Base-by-base conservation (phyloP, 169 alveolate species). In the Ophryocystis elektroscirrha region DNA sequence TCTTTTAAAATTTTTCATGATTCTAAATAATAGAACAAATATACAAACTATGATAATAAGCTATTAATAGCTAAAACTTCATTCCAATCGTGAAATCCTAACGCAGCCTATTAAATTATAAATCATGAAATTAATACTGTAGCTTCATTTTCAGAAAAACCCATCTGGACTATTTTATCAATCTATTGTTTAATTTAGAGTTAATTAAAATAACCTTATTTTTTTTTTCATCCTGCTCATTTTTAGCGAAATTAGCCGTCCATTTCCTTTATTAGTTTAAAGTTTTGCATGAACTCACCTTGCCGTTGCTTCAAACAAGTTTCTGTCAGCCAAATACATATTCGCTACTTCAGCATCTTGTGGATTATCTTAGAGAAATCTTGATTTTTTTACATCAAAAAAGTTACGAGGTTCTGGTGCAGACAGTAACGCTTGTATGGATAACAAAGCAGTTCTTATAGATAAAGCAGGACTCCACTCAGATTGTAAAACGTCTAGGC, bases 391-490 rank as follows among this genome's bases (percentile, higher is more conserved):
- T 24, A 16, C 20, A 51, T 2, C 18, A 35, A 41, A 7, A 5
- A 32, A 60, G 15, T 38, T 50, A 70, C 79, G 68, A 3, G 89
- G 83, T 29, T 76, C 85, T 0, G 86, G 82, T 22, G 80, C 76
- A 1, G 87, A 73, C 26, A 70, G 44, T 39, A 75, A 59, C 9
- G 86, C 85, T 51, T 78, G 87, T 39, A 87, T 84, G 5, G 91
- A 81, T 24, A 79, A 65, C 32, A 83, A 72, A 29, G 87, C 93
- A n/a, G 93, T 83, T 36, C 93, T 73, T 25, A 83, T 74, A 2
- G 96, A 83, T 32, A 89, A 65, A 5, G 97, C 97, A n/a, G 96
- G 96, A 29, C 91, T 79, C 96, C 97, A 90, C 59, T 84, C 96
- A 57, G 78, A 72, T 60, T 84, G 79, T n/a, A 87, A 66, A 36